phyloP scores from a whole-genome alignment of 2,329 filamentous ascomycete genomes.

The Aspergillus neoniger region DNA sequence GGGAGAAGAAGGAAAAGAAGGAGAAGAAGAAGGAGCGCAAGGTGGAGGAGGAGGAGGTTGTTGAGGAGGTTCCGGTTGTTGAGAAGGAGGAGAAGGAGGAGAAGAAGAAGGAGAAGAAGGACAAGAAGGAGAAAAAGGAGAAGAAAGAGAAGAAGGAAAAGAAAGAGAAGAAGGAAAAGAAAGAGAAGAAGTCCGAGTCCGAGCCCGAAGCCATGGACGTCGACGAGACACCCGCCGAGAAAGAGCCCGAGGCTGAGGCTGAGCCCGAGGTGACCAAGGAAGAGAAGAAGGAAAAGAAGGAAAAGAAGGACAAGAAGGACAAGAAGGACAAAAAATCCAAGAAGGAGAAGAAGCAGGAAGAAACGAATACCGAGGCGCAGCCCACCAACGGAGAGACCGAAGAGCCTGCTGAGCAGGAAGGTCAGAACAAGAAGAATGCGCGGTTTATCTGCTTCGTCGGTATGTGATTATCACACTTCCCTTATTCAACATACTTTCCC shows the following conservation, averaged over 20 bases:
- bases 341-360: slow-evolving; percentile 28
- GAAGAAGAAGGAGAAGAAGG: slow-evolving; percentile 25
- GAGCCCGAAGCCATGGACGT: slow-evolving; percentile 21
- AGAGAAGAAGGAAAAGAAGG: slow-evolving; percentile 20
- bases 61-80: slow-evolving; percentile 7
- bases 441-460: slow-evolving; percentile 79
- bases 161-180: slow-evolving; percentile 29
- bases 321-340: slow-evolving; percentile 23
- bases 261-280: slow-evolving; percentile 9
- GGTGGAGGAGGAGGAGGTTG: slow-evolving; percentile 13
- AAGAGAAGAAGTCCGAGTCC: slow-evolving; percentile 16
- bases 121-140: slow-evolving; percentile 31
- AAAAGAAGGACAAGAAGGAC: slow-evolving; percentile 24
- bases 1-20: slow-evolving; percentile 26
- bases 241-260: slow-evolving; percentile 3
- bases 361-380: slow-evolving; percentile 7
- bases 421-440: slow-evolving; percentile 41
- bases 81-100: slow-evolving; percentile 33
- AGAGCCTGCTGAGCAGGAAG: slow-evolving; percentile 22
- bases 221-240: slow-evolving; percentile 12
- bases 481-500: too few species aligned
- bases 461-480: too few species aligned
- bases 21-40: slow-evolving; percentile 25
- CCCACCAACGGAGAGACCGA: slow-evolving; percentile 11
- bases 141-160: slow-evolving; percentile 31